A percentile compares a stretch with the other conserved stretches of the same genome.
phyloP scores from a whole-genome alignment of 768 basidiomycete species.

The Clitopilus hobsonii region DNA sequence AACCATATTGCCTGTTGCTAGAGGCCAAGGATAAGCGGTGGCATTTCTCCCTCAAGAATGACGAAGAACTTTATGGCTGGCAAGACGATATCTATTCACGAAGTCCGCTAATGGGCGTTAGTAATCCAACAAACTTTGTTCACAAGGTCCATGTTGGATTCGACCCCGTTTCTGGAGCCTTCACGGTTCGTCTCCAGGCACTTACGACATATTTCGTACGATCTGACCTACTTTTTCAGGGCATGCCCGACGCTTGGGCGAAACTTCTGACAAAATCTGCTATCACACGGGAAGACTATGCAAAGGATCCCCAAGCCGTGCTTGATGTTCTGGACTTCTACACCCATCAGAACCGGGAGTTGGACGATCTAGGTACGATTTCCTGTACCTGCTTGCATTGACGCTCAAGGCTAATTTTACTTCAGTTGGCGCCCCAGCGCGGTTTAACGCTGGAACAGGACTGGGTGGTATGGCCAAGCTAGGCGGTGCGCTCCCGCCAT shows the following conservation, averaged over 20 bases:
- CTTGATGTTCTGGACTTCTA: slow-evolving; percentile 98
- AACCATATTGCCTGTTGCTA: slow-evolving; percentile 88
- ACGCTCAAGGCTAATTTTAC: slow-evolving; percentile 9
- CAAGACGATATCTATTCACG: slow-evolving; percentile 94
- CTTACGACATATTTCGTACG: background rate
- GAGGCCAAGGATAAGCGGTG: slow-evolving; percentile 83
- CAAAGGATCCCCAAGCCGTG: slow-evolving; percentile 94
- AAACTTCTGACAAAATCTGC: slow-evolving; percentile 95
- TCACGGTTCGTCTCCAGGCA: slow-evolving; percentile 61
- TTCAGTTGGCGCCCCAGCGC: slow-evolving; percentile 52
- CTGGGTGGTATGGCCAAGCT: slow-evolving; percentile 68
- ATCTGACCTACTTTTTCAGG: slow-evolving; percentile 37
- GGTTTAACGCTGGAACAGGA: slow-evolving; percentile 91
- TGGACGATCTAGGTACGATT: slow-evolving; percentile 49
- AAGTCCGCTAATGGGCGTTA: slow-evolving; percentile 89
- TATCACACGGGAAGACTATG: slow-evolving; percentile 97
- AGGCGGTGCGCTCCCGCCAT: slow-evolving; percentile 18
- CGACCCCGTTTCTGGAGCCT: slow-evolving; percentile 89
- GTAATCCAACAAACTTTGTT: slow-evolving; percentile 94
- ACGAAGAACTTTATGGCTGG: slow-evolving; percentile 98
- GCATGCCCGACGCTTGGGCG: slow-evolving; percentile 96
- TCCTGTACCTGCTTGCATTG: slow-evolving; percentile 15
- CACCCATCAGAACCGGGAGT: slow-evolving; percentile 94
- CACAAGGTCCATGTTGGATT: slow-evolving; percentile 99
- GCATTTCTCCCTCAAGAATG: slow-evolving; percentile 80